A percentile compares a stretch with the other conserved stretches of the same genome.
These are phyloP conservation scores for Davidsoniella australis DNA, from an alignment of 2,329 filamentous ascomycete species.

Conservation along the genomic window DNA sequence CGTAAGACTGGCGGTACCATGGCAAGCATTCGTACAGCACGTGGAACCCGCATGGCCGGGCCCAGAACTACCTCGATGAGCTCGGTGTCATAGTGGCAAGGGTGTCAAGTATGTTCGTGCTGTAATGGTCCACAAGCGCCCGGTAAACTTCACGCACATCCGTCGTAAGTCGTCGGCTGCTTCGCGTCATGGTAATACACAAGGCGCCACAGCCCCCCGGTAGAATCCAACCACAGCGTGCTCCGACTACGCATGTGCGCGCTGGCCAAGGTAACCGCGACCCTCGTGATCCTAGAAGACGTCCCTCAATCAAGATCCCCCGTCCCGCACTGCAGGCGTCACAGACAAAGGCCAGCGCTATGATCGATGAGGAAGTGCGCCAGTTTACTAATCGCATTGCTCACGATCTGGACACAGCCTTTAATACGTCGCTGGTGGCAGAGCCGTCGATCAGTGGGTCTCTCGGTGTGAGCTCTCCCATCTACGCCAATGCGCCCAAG, in stretches of 20 bases:
- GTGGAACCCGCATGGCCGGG: constrained; percentile 1
- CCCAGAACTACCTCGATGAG: constrained; percentile 23
- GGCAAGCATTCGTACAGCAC: constrained; percentile 6
- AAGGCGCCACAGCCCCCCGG: neutral
- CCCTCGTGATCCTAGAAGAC: constrained; percentile 2
- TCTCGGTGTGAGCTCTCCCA: constrained; percentile 8
- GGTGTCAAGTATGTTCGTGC: constrained; percentile 6
- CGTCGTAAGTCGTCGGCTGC: constrained; percentile 16
- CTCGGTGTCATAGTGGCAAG: constrained; percentile 30
- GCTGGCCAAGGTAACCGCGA: constrained; percentile 1
- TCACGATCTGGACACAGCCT: constrained; percentile 82
- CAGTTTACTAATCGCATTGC: constrained; percentile 69
- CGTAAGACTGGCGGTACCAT: constrained; percentile 6
- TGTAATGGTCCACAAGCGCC: constrained; percentile 30
- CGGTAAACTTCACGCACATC: constrained; percentile 36
- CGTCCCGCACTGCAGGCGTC: neutral
- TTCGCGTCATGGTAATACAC: neutral
- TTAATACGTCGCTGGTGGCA: constrained; percentile 47
- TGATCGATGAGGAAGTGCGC: constrained; percentile 55
- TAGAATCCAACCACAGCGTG: neutral
- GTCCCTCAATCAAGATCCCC: constrained; percentile 1
- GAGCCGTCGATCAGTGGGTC: constrained; percentile 14
- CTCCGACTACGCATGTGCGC: neutral
- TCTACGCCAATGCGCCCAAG: constrained; percentile 6
- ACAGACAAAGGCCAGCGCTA: constrained; percentile 6